Evolutionary conservation across 2,329 filamentous ascomycete species (phyloP).

Genomic region (Trichophyton benhamiae): DNA sequence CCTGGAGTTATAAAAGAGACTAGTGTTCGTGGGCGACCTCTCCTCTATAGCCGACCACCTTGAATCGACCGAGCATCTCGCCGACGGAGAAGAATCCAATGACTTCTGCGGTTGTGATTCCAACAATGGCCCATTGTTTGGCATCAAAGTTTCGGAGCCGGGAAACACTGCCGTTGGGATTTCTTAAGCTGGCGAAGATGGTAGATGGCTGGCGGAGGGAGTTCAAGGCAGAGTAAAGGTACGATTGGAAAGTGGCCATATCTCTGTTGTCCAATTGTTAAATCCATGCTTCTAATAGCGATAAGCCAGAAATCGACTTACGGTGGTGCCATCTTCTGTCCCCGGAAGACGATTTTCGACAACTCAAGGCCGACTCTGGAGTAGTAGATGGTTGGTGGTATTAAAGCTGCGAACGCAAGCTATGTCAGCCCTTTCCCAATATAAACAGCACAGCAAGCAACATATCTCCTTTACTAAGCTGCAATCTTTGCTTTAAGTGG

Average conservation of each 20-base stretch:
- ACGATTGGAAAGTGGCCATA: conserved; percentile 69
- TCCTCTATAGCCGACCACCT: conserved; percentile 85
- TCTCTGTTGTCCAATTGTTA: conserved; percentile 43
- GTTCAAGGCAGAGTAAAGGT: conserved; percentile 65
- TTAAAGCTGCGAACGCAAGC: conserved; percentile 8
- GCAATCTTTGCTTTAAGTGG: neutral
- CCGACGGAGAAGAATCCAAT: conserved; percentile 96
- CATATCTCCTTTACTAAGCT: conserved; percentile 1
- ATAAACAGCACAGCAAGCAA: conserved; percentile 5
- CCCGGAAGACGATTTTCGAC: conserved; percentile 71
- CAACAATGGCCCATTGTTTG: conserved; percentile 58
- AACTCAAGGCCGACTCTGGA: conserved; percentile 78
- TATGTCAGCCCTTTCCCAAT: neutral
- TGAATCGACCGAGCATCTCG: conserved; percentile 91
- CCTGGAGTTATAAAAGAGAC: neutral
- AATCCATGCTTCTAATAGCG: too few relatives aligned
- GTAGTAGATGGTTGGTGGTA: conserved; percentile 85
- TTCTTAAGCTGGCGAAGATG: conserved; percentile 31
- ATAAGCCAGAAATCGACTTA: conserved; percentile 42
- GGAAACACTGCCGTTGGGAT: conserved; percentile 22
- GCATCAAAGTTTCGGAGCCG: conserved; percentile 57
- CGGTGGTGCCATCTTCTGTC: conserved; percentile 89
- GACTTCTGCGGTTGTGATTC: conserved; percentile 71
- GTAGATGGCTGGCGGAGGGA: conserved; percentile 58
- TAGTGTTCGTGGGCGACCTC: conserved; percentile 40